Percentiles rank a stretch among this genome's conserved stretches.
Conservation (phyloP, 2,329 filamentous ascomycete genomes). For the Dactylellina cionopaga region DNA sequence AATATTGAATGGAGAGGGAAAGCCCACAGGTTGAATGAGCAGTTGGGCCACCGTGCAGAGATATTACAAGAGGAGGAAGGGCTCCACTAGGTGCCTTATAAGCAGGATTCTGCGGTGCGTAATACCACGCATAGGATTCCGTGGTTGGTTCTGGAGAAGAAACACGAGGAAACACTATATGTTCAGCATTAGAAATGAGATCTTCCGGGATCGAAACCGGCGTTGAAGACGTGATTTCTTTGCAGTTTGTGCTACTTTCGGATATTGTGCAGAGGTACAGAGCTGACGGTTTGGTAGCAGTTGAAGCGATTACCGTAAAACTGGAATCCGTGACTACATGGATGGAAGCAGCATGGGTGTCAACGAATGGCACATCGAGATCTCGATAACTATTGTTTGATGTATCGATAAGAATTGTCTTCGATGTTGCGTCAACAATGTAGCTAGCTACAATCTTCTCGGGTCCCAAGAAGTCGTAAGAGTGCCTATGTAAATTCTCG, state of each 20-base stretch:
- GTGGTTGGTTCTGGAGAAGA: constrained; percentile 38
- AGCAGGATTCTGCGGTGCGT: constrained; percentile 63
- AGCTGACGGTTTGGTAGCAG: constrained; percentile 22
- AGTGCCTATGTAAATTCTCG: constrained; percentile 20
- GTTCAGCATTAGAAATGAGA: constrained; percentile 35
- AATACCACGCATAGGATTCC: constrained; percentile 42
- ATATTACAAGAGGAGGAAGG: constrained; percentile 66
- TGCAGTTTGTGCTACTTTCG: background rate
- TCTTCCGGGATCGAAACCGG: constrained; percentile 3
- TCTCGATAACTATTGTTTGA: constrained; percentile 14
- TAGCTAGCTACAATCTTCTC: constrained; percentile 24
- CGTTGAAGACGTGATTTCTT: constrained; percentile 25
- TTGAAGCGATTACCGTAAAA: constrained; percentile 46
- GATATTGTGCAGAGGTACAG: constrained; percentile 35
- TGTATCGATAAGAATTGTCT: constrained; percentile 21
- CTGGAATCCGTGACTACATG: constrained; percentile 20
- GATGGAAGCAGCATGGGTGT: constrained; percentile 20
- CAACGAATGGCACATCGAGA: constrained; percentile 41
- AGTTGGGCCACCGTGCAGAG: constrained; percentile 67
- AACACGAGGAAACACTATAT: constrained; percentile 42
- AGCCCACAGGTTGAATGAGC: constrained; percentile 63
- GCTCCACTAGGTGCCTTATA: constrained; percentile 61
- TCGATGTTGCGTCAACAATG: constrained; percentile 25
- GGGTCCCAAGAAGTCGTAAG: constrained; percentile 31
- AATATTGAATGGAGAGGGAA: constrained; percentile 65